Evolutionary conservation across 768 basidiomycete genomes (phyloP).

Genomic region (Kwoniella mangroviensis): DNA sequence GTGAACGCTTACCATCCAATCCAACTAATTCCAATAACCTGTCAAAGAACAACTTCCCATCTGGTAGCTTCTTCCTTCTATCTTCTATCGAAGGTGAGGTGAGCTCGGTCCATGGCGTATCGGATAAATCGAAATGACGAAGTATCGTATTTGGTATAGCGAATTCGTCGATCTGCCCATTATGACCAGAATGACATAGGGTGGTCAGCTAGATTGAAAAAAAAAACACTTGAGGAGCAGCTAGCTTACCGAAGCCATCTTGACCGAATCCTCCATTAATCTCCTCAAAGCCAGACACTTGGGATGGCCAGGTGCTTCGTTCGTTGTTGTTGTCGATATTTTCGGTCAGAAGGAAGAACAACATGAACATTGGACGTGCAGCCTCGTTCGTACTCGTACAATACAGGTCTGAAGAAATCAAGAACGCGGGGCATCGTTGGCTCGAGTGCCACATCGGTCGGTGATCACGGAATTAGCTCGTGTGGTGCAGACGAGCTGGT

Average conservation of each 20-base stretch:
- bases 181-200: not conserved
- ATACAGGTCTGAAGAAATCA: slow-evolving; percentile 6
- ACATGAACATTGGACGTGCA: not conserved
- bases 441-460: slow-evolving; percentile 12
- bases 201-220: not conserved
- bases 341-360: not conserved
- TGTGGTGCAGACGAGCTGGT: not conserved
- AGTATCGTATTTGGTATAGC: slow-evolving; percentile 42
- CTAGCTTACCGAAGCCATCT: slow-evolving; percentile 11
- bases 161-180: slow-evolving; percentile 31
- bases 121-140: slow-evolving; percentile 46
- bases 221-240: not conserved
- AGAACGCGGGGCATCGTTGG: slow-evolving; percentile 8
- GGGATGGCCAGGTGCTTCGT: too few species aligned
- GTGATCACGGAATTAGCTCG: slow-evolving; percentile 10
- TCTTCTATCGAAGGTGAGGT: slow-evolving; percentile 14
- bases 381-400: not conserved
- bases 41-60: slow-evolving; percentile 42
- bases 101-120: slow-evolving; percentile 34
- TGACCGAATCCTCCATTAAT: too few species aligned
- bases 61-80: slow-evolving; percentile 31
- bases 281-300: too few species aligned
- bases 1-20: slow-evolving; percentile 37
- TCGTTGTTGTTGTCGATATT: too few species aligned
- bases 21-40: slow-evolving; percentile 36